phyloP scores from a whole-genome alignment of 2,329 filamentous ascomycete genomes.

The Paraphoma chrysanthemicola region DNA sequence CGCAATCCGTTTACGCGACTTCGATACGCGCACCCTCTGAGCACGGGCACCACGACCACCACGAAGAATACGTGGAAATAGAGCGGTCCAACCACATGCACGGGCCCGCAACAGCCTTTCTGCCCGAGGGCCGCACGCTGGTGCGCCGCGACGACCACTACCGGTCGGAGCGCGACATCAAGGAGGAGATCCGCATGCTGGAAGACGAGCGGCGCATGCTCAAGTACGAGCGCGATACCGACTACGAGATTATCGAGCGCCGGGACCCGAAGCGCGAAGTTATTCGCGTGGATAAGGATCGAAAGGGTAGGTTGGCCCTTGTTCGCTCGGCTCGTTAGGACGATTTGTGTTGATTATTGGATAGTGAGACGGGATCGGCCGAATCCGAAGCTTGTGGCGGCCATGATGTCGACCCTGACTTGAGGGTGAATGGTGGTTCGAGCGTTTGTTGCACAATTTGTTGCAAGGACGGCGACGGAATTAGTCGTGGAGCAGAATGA shows the following conservation, averaged over 20 bases:
- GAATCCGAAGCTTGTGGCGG: constrained; percentile 53
- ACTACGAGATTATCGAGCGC: constrained; percentile 69
- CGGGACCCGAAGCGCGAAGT: constrained; percentile 60
- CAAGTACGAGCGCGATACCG: constrained; percentile 63
- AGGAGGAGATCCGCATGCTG: constrained; percentile 73
- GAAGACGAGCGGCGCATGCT: constrained; percentile 70
- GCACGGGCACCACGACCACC: constrained; percentile 35
- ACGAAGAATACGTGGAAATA: constrained; percentile 48
- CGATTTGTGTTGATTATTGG: constrained; percentile 41
- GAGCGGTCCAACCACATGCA: constrained; percentile 57
- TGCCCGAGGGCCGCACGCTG: constrained; percentile 50
- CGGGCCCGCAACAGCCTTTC: constrained; percentile 56
- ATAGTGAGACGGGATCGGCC: constrained; percentile 44
- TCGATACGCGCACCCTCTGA: constrained; percentile 44
- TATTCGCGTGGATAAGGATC: constrained; percentile 82
- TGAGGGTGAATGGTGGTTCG: constrained; percentile 16
- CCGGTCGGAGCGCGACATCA: constrained; percentile 68
- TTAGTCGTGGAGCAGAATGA: no score
- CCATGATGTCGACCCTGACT: constrained; percentile 53
- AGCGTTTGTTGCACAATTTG: not conserved
- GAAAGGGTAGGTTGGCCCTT: constrained; percentile 94
- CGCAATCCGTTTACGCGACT: constrained; percentile 38
- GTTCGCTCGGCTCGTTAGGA: constrained; percentile 72
- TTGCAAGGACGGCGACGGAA: no score
- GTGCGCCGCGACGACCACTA: constrained; percentile 25